Conservation (phyloP, 202 grass and related monocot genomes). For the Dendrocalamus latiflorus region DNA sequence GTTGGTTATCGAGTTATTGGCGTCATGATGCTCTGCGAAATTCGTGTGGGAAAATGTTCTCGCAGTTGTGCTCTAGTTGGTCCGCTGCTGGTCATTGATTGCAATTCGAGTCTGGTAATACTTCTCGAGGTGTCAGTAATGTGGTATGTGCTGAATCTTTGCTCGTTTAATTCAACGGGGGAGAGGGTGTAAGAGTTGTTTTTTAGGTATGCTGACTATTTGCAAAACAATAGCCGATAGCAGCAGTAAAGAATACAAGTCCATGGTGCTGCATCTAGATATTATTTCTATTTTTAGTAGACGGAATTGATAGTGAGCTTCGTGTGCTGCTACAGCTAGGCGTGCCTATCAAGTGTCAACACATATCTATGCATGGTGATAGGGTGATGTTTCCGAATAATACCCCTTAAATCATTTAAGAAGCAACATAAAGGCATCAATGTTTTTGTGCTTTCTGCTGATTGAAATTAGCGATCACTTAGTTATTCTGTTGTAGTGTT, state of each 20-base stretch:
- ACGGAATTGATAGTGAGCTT: background rate
- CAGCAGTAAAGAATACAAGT: background rate
- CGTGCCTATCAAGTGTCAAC: background rate
- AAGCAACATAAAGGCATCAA: background rate
- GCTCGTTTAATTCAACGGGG: background rate
- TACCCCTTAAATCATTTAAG: background rate
- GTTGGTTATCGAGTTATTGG: background rate
- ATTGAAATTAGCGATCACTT: background rate
- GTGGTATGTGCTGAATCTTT: background rate
- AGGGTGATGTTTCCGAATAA: background rate
- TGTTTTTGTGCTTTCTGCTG: background rate
- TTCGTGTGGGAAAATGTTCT: background rate
- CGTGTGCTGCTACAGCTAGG: background rate
- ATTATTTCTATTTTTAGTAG: constrained; percentile 24
- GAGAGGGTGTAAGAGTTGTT: background rate
- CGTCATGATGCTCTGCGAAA: background rate
- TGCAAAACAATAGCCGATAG: background rate
- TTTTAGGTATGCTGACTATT: background rate
- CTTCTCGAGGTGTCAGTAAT: background rate
- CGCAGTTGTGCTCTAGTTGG: background rate
- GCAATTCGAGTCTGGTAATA: background rate
- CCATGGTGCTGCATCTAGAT: background rate
- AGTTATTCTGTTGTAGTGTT: background rate
- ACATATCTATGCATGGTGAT: background rate
- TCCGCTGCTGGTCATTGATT: background rate